These are phyloP conservation scores for Withania somnifera DNA, from an alignment of 305 asterid genomes.

Conservation along the genomic window DNA sequence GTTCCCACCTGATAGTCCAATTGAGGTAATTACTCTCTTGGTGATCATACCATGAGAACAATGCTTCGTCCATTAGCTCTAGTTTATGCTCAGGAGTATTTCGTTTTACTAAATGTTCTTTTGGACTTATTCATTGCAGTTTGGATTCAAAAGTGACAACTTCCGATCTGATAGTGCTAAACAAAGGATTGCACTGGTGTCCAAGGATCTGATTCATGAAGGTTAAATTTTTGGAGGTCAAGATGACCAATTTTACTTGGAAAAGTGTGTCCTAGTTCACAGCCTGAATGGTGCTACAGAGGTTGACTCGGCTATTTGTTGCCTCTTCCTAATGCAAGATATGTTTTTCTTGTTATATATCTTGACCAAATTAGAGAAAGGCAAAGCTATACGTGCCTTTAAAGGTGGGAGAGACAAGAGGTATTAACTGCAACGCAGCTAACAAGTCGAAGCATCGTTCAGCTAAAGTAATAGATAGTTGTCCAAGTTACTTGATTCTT, in stretches of 20 bases:
- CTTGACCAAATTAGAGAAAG: constrained; percentile 27
- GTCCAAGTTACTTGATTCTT: constrained; percentile 9
- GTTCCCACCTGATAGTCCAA: constrained; percentile 78
- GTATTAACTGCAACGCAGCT: constrained; percentile 38
- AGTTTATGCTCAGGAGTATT: not conserved
- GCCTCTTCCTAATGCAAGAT: not conserved
- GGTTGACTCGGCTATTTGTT: not conserved
- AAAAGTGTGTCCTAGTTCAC: not conserved
- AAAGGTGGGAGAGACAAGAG: constrained; percentile 10
- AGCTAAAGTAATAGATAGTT: constrained; percentile 21
- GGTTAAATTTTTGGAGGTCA: constrained; percentile 28
- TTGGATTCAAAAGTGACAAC: constrained; percentile 69
- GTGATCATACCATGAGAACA: not conserved
- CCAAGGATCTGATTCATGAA: constrained; percentile 88
- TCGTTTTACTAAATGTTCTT: constrained; percentile 2
- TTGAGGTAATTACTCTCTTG: constrained; percentile 45
- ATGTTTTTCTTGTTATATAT: not conserved
- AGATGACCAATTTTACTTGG: constrained; percentile 11
- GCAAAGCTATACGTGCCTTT: constrained; percentile 5
- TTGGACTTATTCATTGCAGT: constrained; percentile 30
- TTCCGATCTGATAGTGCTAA: constrained; percentile 80
- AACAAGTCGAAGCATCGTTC: constrained; percentile 22
- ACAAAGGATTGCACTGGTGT: constrained; percentile 74
- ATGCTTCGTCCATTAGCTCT: not conserved
- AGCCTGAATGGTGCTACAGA: not conserved